phyloP scores from a whole-genome alignment of 306 rosid genomes.

The Trifolium pratense region DNA sequence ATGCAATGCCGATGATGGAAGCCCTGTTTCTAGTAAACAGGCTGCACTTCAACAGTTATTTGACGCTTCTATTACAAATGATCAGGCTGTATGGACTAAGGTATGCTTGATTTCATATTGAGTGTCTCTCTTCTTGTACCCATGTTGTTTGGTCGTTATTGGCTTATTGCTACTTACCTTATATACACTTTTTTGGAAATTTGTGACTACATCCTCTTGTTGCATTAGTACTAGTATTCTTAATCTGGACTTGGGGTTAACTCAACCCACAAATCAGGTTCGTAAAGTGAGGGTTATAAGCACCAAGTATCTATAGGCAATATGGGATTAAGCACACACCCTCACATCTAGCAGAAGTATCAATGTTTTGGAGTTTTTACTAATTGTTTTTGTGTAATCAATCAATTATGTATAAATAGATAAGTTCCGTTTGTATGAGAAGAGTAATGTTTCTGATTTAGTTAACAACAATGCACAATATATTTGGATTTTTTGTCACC shows the following conservation, averaged over 20 bases:
- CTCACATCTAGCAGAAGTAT: not conserved
- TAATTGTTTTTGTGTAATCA: slow-evolving; percentile 6
- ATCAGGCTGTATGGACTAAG: slow-evolving; percentile 87
- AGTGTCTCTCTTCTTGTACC: not conserved
- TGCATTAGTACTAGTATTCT: not conserved
- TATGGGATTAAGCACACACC: not conserved
- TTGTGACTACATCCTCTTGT: not conserved
- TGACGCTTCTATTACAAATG: slow-evolving; percentile 76
- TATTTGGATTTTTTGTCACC: slow-evolving; percentile 16
- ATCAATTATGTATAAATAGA: slow-evolving; percentile 9
- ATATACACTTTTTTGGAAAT: not conserved
- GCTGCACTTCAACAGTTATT: slow-evolving; percentile 86
- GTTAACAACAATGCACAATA: slow-evolving; percentile 16
- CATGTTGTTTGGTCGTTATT: slow-evolving; percentile 16
- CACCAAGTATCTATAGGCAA: not conserved
- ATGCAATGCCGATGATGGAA: slow-evolving; percentile 69
- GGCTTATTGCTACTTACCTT: no score
- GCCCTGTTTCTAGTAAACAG: slow-evolving; percentile 69
- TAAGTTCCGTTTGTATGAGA: slow-evolving; percentile 10
- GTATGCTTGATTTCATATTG: slow-evolving; percentile 54
- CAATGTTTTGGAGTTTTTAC: slow-evolving; percentile 20
- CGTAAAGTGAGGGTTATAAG: not conserved
- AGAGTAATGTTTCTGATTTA: slow-evolving; percentile 12
- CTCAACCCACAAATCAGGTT: not conserved
- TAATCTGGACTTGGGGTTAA: not conserved